A percentile compares a stretch with the other conserved stretches of the same genome.
These are phyloP conservation scores for Bipolaris sorokiniana DNA, from an alignment of 2,329 filamentous ascomycete species.

Conservation along the genomic window DNA sequence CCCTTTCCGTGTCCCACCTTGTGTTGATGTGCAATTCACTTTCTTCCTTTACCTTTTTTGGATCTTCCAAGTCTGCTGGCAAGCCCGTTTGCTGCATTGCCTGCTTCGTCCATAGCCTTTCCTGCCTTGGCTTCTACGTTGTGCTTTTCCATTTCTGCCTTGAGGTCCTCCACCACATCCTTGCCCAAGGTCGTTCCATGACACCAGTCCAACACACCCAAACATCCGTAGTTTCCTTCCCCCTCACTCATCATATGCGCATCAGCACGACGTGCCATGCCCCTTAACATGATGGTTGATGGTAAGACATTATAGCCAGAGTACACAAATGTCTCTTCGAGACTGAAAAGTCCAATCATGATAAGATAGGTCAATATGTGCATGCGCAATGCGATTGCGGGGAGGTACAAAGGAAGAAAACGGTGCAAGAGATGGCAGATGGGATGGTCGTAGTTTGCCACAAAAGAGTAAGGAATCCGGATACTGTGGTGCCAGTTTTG, in stretches of 20 bases:
- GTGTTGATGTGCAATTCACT: slow-evolving; percentile 16
- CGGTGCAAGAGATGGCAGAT: slow-evolving; percentile 66
- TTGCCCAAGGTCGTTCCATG: slow-evolving; percentile 56
- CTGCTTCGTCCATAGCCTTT: slow-evolving; percentile 45
- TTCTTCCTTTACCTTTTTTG: slow-evolving; percentile 38
- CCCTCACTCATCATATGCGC: slow-evolving; percentile 64
- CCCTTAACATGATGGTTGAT: slow-evolving; percentile 61
- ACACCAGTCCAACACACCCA: slow-evolving; percentile 60
- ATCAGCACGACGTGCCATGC: slow-evolving; percentile 64
- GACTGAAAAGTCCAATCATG: slow-evolving; percentile 66
- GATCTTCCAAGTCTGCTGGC: slow-evolving; percentile 35
- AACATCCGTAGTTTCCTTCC: slow-evolving; percentile 65
- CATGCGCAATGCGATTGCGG: slow-evolving; percentile 68
- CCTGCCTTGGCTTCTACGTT: slow-evolving; percentile 54
- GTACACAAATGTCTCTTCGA: slow-evolving; percentile 70
- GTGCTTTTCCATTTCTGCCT: slow-evolving; percentile 63
- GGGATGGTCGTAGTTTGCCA: slow-evolving; percentile 72
- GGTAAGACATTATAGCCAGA: slow-evolving; percentile 70
- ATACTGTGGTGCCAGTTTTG: slow-evolving; percentile 64
- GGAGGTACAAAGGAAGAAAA: slow-evolving; percentile 70
- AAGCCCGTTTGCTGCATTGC: slow-evolving; percentile 39
- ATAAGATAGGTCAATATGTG: slow-evolving; percentile 76
- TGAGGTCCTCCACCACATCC: slow-evolving; percentile 63
- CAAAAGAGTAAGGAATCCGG: slow-evolving; percentile 65
- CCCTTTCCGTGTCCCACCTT: background rate